Percentiles rank a stretch among this genome's conserved stretches.
Evolutionary conservation across 2,329 filamentous ascomycete species (phyloP).

Genomic region (Parascedosporium putredinis): DNA sequence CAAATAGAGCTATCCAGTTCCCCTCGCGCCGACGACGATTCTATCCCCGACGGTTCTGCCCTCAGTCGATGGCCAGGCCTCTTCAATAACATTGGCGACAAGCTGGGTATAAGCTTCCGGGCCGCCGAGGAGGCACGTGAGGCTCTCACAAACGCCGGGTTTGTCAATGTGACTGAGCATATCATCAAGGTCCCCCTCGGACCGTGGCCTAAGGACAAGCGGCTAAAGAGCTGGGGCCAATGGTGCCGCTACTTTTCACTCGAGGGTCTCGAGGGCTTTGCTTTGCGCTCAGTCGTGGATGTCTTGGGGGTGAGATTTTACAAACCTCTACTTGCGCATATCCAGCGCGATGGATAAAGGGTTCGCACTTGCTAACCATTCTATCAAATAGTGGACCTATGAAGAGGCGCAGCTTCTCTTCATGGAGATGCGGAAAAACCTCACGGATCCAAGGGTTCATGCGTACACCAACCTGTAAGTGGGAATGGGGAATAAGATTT

Average conservation of each 20-base stretch:
- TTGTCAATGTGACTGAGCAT: conserved; percentile 7
- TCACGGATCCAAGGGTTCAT: conserved; percentile 22
- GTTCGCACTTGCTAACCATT: not conserved
- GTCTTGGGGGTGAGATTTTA: conserved; percentile 18
- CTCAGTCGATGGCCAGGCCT: conserved; percentile 15
- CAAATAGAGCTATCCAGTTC: conserved; percentile 12
- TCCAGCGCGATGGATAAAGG: not conserved
- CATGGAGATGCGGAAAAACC: conserved; percentile 18
- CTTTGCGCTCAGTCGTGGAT: conserved; percentile 15
- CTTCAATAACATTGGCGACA: conserved; percentile 13
- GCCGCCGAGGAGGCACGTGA: conserved; percentile 11
- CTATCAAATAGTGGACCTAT: conserved; percentile 9
- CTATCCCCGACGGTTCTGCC: conserved; percentile 11
- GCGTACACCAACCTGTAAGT: conserved; percentile 16
- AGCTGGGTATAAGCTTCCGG: conserved; percentile 15
- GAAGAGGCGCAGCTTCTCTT: conserved; percentile 23
- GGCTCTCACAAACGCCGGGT: conserved; percentile 13
- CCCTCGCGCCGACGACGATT: conserved; percentile 17
- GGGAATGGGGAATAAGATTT: no score
- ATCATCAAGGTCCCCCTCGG: conserved; percentile 25
- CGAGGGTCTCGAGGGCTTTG: conserved; percentile 17
- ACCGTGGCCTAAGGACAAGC: conserved; percentile 25
- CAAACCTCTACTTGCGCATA: not conserved
- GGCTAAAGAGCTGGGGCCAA: conserved; percentile 20
- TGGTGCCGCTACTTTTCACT: conserved; percentile 18